phyloP scores from a whole-genome alignment of 139 green algal species.

The Asterochloris sp. region DNA sequence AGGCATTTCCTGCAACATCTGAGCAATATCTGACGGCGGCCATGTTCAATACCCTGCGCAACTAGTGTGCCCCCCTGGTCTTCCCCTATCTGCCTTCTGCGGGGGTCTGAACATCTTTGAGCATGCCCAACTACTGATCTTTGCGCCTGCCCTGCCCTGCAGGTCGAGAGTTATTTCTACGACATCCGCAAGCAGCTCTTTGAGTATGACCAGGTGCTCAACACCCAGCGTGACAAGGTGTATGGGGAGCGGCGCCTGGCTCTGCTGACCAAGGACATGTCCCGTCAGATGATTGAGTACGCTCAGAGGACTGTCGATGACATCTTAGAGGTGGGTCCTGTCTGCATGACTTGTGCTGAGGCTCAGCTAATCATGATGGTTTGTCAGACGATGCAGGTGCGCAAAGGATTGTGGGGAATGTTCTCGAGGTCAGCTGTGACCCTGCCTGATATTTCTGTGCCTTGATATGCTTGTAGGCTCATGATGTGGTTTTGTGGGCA shows the following conservation, averaged over 20 bases:
- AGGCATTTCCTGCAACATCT: too few relatives aligned
- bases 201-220: slow-evolving; percentile 97
- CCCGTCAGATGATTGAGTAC: slow-evolving; percentile 86
- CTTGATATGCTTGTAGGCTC: not conserved
- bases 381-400: not conserved
- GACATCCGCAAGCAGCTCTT: slow-evolving; percentile 97
- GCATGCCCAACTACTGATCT: too few relatives aligned
- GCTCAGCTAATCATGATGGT: too few relatives aligned
- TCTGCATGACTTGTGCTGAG: not conserved
- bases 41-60: too few relatives aligned
- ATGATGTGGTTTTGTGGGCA: not conserved
- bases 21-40: too few relatives aligned
- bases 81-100: too few relatives aligned
- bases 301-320: slow-evolving; percentile 94
- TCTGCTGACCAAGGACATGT: slow-evolving; percentile 69
- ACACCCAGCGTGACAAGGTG: slow-evolving; percentile 94
- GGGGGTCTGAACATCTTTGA: too few relatives aligned
- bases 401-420: not conserved
- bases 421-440: not conserved
- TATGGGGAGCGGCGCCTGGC: slow-evolving; percentile 84
- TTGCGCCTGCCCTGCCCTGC: not conserved
- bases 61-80: too few relatives aligned
- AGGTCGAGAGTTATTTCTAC: slow-evolving; percentile 96
- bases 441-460: not conserved
- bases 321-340: slow-evolving; percentile 83